phyloP scores from a whole-genome alignment of 129 eudicot genomes.

The carrot (Daucus carota) region DH1_v3.0 NC_030384.2:31674501-31675000 shows the following conservation, averaged over 20 bases:
- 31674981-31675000: constrained; percentile 6
- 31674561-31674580: too few relatives aligned
- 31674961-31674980: neutral
- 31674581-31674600: too few relatives aligned
- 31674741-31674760: neutral
- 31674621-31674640: neutral
- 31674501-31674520: neutral
- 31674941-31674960: neutral
- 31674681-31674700: neutral
- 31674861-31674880: neutral
- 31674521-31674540: neutral
- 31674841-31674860: neutral
- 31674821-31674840: neutral
- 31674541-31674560: neutral
- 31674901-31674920: neutral
- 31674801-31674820: neutral
- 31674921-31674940: neutral
- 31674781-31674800: constrained; percentile 2
- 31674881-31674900: neutral
- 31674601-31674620: neutral
- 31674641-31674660: neutral
- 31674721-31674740: neutral
- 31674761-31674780: neutral
- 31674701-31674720: neutral
- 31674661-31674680: neutral